phyloP scores from a whole-genome alignment of 139 green algal genomes.

The Coelastrella sp. region DNA sequence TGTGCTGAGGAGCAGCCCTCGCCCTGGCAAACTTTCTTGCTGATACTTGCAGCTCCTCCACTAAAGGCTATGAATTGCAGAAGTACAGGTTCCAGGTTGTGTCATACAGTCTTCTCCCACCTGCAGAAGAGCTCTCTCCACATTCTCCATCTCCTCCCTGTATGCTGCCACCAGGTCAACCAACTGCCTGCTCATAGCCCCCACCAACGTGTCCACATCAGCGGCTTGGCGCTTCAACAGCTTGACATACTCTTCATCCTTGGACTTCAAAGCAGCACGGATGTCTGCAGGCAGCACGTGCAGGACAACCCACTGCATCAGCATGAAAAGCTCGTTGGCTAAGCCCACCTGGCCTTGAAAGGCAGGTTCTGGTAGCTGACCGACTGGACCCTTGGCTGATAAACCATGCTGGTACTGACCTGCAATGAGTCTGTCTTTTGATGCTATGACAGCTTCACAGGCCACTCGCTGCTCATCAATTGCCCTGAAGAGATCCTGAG shows the following conservation, averaged over 20 bases:
- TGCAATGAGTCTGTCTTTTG: conserved; percentile 77
- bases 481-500: conserved; percentile 75
- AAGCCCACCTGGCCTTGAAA: too few relatives aligned
- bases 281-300: conserved; percentile 57
- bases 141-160: conserved; percentile 74
- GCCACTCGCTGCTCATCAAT: conserved; percentile 76
- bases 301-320: neutral
- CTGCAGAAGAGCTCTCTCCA: conserved; percentile 79
- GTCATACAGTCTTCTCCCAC: too few relatives aligned
- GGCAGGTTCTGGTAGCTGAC: too few relatives aligned
- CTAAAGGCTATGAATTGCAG: too few relatives aligned
- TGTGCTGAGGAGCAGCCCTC: too few relatives aligned
- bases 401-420: too few relatives aligned
- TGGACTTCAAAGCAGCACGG: conserved; percentile 74
- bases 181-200: conserved; percentile 68
- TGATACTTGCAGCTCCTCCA: too few relatives aligned
- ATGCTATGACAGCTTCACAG: conserved; percentile 74
- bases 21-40: too few relatives aligned
- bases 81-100: too few relatives aligned
- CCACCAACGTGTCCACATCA: conserved; percentile 74
- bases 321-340: too few relatives aligned
- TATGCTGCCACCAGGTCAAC: conserved; percentile 67
- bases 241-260: conserved; percentile 86
- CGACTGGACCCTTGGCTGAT: too few relatives aligned
- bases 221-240: conserved; percentile 76